Conservation (phyloP, 768 basidiomycete species). For the Suillus brevipes region DNA sequence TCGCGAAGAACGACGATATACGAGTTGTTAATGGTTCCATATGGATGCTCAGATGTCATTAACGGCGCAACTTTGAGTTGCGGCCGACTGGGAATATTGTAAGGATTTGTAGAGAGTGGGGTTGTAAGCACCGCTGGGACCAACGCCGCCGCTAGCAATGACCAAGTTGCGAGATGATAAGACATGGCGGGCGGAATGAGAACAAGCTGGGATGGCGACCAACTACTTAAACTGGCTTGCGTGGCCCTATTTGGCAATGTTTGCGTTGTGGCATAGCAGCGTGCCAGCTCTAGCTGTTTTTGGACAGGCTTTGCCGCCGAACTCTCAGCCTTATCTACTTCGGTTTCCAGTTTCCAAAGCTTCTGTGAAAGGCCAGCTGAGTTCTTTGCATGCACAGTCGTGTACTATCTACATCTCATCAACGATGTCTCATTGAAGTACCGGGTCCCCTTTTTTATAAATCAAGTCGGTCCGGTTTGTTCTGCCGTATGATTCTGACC, state of each 20-base stretch:
- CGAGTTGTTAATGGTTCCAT: slow-evolving; percentile 82
- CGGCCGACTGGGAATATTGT: slow-evolving; percentile 38
- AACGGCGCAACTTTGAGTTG: slow-evolving; percentile 63
- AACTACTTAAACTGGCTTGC: slow-evolving; percentile 25
- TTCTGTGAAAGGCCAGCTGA: not conserved
- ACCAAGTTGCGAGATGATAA: slow-evolving; percentile 30
- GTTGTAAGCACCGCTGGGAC: slow-evolving; percentile 37
- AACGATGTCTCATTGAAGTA: not conserved
- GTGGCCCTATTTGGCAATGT: slow-evolving; percentile 24
- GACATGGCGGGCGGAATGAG: slow-evolving; percentile 33
- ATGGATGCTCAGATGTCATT: slow-evolving; percentile 56
- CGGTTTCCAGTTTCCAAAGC: not conserved
- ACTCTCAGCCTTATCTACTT: not conserved
- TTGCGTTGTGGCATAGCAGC: slow-evolving; percentile 28
- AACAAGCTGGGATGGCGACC: slow-evolving; percentile 11
- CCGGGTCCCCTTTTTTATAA: not conserved
- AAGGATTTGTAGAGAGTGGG: slow-evolving; percentile 46
- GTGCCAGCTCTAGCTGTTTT: slow-evolving; percentile 5
- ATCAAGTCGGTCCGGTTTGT: not conserved
- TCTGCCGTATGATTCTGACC: not conserved
- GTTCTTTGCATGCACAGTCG: not conserved
- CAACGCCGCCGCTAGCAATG: slow-evolving; percentile 40
- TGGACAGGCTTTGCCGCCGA: not conserved
- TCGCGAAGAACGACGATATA: slow-evolving; percentile 92
- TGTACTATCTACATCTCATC: not conserved